These are phyloP conservation scores for Larix kaempferi DNA, from an alignment of 75 land plant species.

Conservation along the genomic window DNA sequence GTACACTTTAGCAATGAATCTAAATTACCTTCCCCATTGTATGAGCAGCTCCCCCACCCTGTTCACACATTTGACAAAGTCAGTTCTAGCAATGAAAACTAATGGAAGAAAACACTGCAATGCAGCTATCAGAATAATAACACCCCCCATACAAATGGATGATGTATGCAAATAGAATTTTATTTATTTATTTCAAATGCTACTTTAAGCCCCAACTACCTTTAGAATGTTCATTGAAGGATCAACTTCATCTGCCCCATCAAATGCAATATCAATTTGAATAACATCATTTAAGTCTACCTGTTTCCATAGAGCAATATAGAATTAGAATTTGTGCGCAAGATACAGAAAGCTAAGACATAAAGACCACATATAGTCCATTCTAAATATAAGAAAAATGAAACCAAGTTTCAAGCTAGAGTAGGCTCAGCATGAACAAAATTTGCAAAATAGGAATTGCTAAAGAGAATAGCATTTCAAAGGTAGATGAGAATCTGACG, in stretches of 20 bases:
- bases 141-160: background rate
- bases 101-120: background rate
- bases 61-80: background rate
- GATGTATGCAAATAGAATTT: background rate
- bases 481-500: conserved; percentile 9
- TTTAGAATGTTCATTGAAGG: conserved; percentile 52
- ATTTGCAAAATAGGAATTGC: background rate
- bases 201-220: conserved; percentile 14
- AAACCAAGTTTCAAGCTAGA: background rate
- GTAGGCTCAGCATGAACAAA: background rate
- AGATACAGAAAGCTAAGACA: background rate
- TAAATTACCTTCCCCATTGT: conserved; percentile 55
- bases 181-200: too few relatives aligned
- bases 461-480: background rate
- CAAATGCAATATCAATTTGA: conserved; percentile 53
- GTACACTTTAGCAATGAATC: background rate
- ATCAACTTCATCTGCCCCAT: conserved; percentile 68
- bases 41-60: conserved; percentile 73
- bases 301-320: conserved; percentile 12
- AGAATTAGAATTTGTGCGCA: background rate
- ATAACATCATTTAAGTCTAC: conserved; percentile 66
- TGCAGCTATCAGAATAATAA: background rate
- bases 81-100: background rate
- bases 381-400: background rate
- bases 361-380: background rate